Percentiles rank a stretch among this genome's conserved stretches.
phyloP scores from a whole-genome alignment of 768 basidiomycete species.

The Phlebiopsis flavidoalba region DNA sequence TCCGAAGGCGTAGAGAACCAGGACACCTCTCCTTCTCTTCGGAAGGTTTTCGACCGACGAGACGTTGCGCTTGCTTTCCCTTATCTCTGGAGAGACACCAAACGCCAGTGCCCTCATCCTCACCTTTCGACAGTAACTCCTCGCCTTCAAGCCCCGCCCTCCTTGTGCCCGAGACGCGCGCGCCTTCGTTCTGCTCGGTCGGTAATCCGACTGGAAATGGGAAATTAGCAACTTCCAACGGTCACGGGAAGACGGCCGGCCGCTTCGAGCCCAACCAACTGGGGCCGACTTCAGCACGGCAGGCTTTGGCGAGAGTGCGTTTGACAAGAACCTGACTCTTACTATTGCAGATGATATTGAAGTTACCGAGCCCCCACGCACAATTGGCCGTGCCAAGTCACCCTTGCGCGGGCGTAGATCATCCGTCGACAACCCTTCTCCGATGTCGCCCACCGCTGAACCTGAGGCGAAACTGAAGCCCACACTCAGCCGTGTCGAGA shows the following conservation, averaged over 20 bases:
- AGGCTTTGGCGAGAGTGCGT: slow-evolving; percentile 47
- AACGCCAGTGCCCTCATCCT: slow-evolving; percentile 17
- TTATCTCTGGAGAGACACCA: slow-evolving; percentile 39
- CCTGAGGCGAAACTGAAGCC: slow-evolving; percentile 10
- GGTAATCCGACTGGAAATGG: slow-evolving; percentile 12
- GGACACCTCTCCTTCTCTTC: slow-evolving; percentile 36
- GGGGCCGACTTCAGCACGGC: slow-evolving; percentile 64
- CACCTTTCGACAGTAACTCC: slow-evolving; percentile 28
- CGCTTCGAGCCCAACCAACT: slow-evolving; percentile 25
- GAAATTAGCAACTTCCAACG: slow-evolving; percentile 4
- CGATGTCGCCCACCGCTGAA: background rate
- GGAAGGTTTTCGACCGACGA: slow-evolving; percentile 65
- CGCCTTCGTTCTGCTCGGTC: slow-evolving; percentile 28
- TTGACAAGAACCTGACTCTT: slow-evolving; percentile 43
- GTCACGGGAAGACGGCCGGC: background rate
- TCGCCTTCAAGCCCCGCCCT: slow-evolving; percentile 5
- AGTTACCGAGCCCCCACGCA: slow-evolving; percentile 34
- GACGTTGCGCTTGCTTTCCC: slow-evolving; percentile 46
- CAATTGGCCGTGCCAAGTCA: slow-evolving; percentile 27
- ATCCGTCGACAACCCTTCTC: slow-evolving; percentile 17
- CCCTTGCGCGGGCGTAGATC: slow-evolving; percentile 17
- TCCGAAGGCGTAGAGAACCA: slow-evolving; percentile 19
- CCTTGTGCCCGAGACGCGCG: slow-evolving; percentile 22
- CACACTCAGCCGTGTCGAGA: slow-evolving; percentile 38
- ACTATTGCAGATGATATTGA: slow-evolving; percentile 63